Conservation (phyloP, 345 rosid genomes). For the Eucalyptus tenuipes region DNA sequence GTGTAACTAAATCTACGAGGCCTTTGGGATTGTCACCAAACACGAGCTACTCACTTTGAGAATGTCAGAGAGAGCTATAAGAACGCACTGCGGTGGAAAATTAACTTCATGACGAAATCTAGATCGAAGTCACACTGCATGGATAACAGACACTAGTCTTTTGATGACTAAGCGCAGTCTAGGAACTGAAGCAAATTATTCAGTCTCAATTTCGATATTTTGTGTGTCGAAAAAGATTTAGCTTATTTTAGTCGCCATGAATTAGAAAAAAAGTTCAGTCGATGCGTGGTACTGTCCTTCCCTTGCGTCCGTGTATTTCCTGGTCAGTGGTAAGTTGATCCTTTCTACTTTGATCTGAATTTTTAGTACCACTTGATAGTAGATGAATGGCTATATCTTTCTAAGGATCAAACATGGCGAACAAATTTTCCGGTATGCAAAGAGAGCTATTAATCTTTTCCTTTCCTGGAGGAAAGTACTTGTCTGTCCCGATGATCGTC, state of each 20-base stretch:
- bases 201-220: neutral
- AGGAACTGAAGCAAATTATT: neutral
- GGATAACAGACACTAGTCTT: neutral
- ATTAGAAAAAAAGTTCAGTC: neutral
- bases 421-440: neutral
- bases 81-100: neutral
- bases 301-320: neutral
- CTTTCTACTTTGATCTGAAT: neutral
- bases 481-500: neutral
- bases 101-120: neutral
- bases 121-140: neutral
- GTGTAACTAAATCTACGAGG: neutral
- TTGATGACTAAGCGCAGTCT: neutral
- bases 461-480: neutral
- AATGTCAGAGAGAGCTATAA: neutral
- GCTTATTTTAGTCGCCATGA: neutral
- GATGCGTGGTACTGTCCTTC: neutral
- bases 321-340: neutral
- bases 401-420: neutral
- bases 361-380: neutral
- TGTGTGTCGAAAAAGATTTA: neutral
- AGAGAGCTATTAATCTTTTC: neutral
- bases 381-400: neutral
- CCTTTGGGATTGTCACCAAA: neutral
- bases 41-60: neutral